phyloP scores from a whole-genome alignment of 495 filamentous ascomycete species.

The Hyaloscypha bicolor region DNA sequence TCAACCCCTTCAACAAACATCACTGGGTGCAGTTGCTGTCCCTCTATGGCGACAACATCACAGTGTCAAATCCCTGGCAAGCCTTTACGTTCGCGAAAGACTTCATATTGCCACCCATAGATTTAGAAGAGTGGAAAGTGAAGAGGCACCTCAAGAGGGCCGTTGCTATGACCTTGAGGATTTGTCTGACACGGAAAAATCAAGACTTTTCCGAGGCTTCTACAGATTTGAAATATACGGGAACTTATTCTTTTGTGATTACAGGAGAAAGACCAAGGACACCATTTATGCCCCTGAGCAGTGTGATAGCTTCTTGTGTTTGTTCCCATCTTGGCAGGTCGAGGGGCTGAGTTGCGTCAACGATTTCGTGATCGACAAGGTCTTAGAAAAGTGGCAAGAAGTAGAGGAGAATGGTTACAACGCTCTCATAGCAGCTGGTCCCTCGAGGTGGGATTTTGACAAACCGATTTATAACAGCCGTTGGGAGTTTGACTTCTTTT shows the following conservation, averaged over 20 bases:
- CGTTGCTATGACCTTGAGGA: background rate
- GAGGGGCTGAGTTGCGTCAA: too few species aligned
- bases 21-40: background rate
- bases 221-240: constrained; percentile 5
- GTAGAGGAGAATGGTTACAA: too few species aligned
- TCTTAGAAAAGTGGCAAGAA: too few species aligned
- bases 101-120: background rate
- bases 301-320: too few species aligned
- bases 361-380: too few species aligned
- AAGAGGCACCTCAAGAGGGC: background rate
- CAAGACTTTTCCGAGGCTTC: background rate
- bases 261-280: background rate
- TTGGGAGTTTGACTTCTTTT: too few species aligned
- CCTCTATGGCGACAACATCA: constrained; percentile 2
- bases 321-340: too few species aligned
- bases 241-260: background rate
- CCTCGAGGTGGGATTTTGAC: too few species aligned
- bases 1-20: background rate
- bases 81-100: background rate
- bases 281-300: too few species aligned
- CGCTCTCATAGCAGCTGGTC: too few species aligned
- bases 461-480: too few species aligned
- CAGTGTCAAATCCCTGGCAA: constrained; percentile 1
- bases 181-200: background rate
- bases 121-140: background rate